These are phyloP conservation scores for Plasmodium gallinaceum DNA, from an alignment of 169 alveolate genomes.

Conservation along the genomic window DNA sequence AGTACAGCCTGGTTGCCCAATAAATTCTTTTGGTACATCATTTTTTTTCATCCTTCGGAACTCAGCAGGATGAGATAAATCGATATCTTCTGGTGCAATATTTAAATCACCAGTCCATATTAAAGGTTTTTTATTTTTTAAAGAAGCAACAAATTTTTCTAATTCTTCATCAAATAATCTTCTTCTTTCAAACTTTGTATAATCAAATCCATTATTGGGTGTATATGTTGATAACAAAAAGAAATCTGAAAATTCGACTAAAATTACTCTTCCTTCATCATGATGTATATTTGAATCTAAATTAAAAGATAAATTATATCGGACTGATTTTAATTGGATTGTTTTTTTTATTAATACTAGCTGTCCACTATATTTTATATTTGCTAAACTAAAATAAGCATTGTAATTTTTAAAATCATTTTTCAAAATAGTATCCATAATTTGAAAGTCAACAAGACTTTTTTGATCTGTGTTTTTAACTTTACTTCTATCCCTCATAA, in stretches of 20 bases:
- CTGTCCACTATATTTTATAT: conserved; percentile 75
- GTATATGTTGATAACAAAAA: conserved; percentile 57
- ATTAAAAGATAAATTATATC: conserved; percentile 42
- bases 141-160: conserved; percentile 29
- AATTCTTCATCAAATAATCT: conserved; percentile 53
- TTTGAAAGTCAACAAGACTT: conserved; percentile 45
- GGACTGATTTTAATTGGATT: conserved; percentile 40
- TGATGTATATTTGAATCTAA: conserved; percentile 43
- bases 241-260: conserved; percentile 31
- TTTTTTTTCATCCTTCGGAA: conserved; percentile 73
- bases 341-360: conserved; percentile 34
- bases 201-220: conserved; percentile 68
- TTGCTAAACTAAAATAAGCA: conserved; percentile 73
- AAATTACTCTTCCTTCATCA: conserved; percentile 55
- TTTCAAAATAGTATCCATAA: conserved; percentile 27
- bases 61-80: conserved; percentile 67
- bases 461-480: conserved; percentile 64
- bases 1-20: conserved; percentile 76
- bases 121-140: conserved; percentile 23
- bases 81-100: conserved; percentile 72
- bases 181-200: conserved; percentile 47
- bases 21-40: conserved; percentile 64
- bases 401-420: conserved; percentile 60
- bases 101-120: conserved; percentile 75
- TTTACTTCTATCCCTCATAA: conserved; percentile 27